phyloP scores from a whole-genome alignment of 192 early-diverging fungal species.

The Coemansia guatemalensis region DNA sequence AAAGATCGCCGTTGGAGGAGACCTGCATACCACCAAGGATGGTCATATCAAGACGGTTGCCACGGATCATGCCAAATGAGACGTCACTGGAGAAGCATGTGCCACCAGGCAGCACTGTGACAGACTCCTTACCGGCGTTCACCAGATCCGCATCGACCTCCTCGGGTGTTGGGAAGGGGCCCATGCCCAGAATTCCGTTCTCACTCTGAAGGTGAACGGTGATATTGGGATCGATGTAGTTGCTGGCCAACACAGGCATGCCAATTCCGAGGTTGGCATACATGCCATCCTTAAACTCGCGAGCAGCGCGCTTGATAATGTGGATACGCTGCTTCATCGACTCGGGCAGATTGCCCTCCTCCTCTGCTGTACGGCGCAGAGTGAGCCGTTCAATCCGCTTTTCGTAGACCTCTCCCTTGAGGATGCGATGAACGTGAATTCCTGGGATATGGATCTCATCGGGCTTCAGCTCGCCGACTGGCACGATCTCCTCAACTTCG shows the following conservation, averaged over 20 bases:
- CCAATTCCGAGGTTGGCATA: slow-evolving; percentile 75
- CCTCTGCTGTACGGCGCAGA: slow-evolving; percentile 46
- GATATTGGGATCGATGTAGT: slow-evolving; percentile 69
- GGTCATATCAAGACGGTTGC: slow-evolving; percentile 71
- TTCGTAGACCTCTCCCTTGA: slow-evolving; percentile 71
- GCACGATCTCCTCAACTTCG: slow-evolving; percentile 79
- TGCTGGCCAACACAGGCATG: slow-evolving; percentile 77
- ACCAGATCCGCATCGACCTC: slow-evolving; percentile 76
- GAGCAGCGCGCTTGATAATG: slow-evolving; percentile 74
- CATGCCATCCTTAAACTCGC: slow-evolving; percentile 77
- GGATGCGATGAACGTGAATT: slow-evolving; percentile 69
- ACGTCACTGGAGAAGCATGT: slow-evolving; percentile 72
- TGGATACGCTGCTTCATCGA: slow-evolving; percentile 58
- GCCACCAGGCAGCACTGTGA: slow-evolving; percentile 68
- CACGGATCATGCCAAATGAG: slow-evolving; percentile 80
- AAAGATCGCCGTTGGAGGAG: slow-evolving; percentile 69
- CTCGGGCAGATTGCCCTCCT: slow-evolving; percentile 30
- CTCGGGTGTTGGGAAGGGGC: slow-evolving; percentile 71
- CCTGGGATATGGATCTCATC: slow-evolving; percentile 75
- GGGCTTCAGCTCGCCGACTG: slow-evolving; percentile 63
- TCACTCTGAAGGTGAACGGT: slow-evolving; percentile 75
- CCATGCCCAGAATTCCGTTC: slow-evolving; percentile 78
- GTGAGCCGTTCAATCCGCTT: slow-evolving; percentile 72
- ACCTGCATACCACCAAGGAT: slow-evolving; percentile 80
- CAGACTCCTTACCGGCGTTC: slow-evolving; percentile 81